Conservation (phyloP, 805 yeast genomes). For the Yamadazyma nakazawae region DNA sequence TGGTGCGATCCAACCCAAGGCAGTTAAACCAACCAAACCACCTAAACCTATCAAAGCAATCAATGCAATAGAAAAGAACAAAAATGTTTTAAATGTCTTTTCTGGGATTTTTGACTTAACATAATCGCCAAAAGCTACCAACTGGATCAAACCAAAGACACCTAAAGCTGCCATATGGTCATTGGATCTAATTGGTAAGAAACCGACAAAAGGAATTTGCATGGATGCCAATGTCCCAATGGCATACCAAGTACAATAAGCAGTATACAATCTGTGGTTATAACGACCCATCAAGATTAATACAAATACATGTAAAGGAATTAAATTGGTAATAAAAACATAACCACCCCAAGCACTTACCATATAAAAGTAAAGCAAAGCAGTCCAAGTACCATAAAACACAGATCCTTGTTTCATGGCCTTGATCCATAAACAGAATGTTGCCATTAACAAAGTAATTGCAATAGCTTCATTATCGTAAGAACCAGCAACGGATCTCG, state of each 20-base stretch:
- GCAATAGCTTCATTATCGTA: constrained; percentile 99
- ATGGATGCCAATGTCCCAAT: constrained; percentile 96
- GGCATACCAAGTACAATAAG: constrained; percentile 96
- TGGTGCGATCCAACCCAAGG: constrained; percentile 93
- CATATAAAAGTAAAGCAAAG: constrained; percentile 94
- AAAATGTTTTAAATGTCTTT: constrained; percentile 66
- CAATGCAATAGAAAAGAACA: constrained; percentile 55
- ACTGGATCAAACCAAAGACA: constrained; percentile 90
- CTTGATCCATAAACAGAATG: constrained; percentile 95
- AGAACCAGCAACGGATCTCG: constrained; percentile 97
- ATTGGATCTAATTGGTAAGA: constrained; percentile 91
- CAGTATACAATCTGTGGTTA: constrained; percentile 73
- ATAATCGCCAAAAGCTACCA: constrained; percentile 82
- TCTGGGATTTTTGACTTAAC: constrained; percentile 71
- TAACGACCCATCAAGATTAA: constrained; percentile 93
- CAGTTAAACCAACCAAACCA: constrained; percentile 77
- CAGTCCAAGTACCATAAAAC: constrained; percentile 77
- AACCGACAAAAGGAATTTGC: constrained; percentile 99
- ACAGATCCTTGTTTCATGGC: constrained; percentile 89
- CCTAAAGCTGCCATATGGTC: constrained; percentile 99
- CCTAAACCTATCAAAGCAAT: constrained; percentile 62
- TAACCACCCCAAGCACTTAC: constrained; percentile 99
- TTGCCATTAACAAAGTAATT: constrained; percentile 89
- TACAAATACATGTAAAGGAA: constrained; percentile 92
- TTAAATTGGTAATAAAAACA: constrained; percentile 95